Evolutionary conservation across 2,329 filamentous ascomycete genomes (phyloP).

Genomic region (Alternaria angustiovoidea): DNA sequence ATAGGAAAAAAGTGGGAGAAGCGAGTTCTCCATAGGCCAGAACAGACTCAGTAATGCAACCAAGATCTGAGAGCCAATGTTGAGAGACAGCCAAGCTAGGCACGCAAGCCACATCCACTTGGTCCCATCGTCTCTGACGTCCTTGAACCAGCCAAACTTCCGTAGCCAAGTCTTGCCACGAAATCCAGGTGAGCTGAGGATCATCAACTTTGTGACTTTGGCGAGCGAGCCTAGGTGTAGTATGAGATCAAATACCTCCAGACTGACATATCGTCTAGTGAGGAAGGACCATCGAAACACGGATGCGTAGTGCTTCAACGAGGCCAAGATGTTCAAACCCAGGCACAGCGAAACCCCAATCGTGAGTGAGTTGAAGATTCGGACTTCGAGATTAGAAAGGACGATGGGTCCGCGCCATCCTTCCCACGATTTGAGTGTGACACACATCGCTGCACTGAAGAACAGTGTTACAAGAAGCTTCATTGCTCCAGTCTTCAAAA

Average conservation of each 20-base stretch:
- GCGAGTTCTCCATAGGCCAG: conserved; percentile 41
- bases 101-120: conserved; percentile 47
- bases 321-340: conserved; percentile 46
- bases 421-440: conserved; percentile 42
- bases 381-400: conserved; percentile 37
- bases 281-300: conserved; percentile 47
- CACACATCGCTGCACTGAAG: conserved; percentile 40
- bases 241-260: conserved; percentile 48
- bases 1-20: conserved; percentile 32
- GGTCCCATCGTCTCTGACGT: conserved; percentile 42
- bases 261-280: conserved; percentile 40
- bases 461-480: conserved; percentile 40
- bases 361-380: conserved; percentile 46
- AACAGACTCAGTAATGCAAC: conserved; percentile 46
- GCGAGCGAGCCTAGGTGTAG: conserved; percentile 41
- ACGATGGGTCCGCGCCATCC: conserved; percentile 34
- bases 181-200: conserved; percentile 43
- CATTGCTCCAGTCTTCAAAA: conserved; percentile 37
- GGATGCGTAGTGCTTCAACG: conserved; percentile 46
- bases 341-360: conserved; percentile 45
- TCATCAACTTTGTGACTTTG: conserved; percentile 46
- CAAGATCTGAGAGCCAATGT: conserved; percentile 45
- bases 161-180: conserved; percentile 34
- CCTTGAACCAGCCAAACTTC: conserved; percentile 39
- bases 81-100: conserved; percentile 42